Evolutionary conservation across 148 eudicot genomes (phyloP).

Genomic region (Camellia granthamiana): DNA sequence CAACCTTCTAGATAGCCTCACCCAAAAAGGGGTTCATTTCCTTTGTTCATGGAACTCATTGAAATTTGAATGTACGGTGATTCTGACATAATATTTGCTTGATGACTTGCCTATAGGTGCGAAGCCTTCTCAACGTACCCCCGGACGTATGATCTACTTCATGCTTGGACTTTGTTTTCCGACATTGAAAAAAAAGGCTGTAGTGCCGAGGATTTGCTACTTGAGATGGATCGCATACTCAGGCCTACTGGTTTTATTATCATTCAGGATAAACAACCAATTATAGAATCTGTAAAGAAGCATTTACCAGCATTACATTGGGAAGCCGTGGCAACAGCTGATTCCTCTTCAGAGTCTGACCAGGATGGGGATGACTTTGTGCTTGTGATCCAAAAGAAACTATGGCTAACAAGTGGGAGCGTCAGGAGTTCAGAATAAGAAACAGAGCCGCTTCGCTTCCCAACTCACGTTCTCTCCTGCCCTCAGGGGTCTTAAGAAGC

Average conservation of each 20-base stretch:
- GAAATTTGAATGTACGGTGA: background rate
- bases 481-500: constrained; percentile 23
- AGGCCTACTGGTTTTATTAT: constrained; percentile 89
- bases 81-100: constrained; percentile 2
- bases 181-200: constrained; percentile 90
- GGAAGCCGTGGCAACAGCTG: constrained; percentile 70
- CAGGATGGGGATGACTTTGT: constrained; percentile 71
- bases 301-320: constrained; percentile 79
- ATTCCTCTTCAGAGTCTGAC: constrained; percentile 52
- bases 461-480: constrained; percentile 11
- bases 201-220: constrained; percentile 81
- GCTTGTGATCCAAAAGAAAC: constrained; percentile 71
- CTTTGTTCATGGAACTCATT: background rate
- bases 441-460: background rate
- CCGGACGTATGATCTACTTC: constrained; percentile 94
- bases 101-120: constrained; percentile 51
- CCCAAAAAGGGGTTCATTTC: background rate
- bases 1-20: background rate
- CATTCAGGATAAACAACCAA: constrained; percentile 67
- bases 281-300: constrained; percentile 73
- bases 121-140: constrained; percentile 98
- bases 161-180: constrained; percentile 85
- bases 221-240: constrained; percentile 89
- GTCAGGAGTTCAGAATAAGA: constrained; percentile 58
- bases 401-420: constrained; percentile 73